Evolutionary conservation across 371 early-diverging fungal species (phyloP).

Genomic region (Mucor plumbeus): DNA sequence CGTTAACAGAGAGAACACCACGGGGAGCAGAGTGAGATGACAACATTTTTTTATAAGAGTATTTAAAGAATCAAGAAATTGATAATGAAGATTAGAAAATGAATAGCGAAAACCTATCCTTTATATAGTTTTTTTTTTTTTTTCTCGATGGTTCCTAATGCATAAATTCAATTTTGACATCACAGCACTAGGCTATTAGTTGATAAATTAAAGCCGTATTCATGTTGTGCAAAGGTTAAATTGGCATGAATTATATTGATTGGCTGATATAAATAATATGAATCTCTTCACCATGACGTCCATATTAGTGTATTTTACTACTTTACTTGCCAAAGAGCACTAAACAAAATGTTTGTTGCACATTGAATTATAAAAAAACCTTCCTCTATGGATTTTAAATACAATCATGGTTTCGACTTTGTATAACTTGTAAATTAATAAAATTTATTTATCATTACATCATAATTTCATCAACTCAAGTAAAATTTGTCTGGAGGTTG

Average conservation of each 20-base stretch:
- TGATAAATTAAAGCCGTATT: background rate
- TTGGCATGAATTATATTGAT: constrained; percentile 1
- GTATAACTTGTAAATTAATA: background rate
- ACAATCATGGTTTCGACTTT: background rate
- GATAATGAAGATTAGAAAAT: background rate
- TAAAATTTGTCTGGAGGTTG: background rate
- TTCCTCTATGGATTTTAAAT: background rate
- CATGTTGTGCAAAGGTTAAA: background rate
- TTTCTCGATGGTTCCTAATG: background rate
- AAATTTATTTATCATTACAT: background rate
- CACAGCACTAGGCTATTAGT: background rate
- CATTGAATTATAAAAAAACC: background rate
- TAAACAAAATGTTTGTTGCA: background rate
- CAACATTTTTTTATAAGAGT: constrained; percentile 20
- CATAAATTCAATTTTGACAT: constrained; percentile 7
- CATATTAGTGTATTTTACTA: background rate
- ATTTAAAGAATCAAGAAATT: background rate
- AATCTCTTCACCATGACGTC: constrained; percentile 1
- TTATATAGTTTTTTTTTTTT: background rate
- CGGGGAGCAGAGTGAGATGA: constrained; percentile 32
- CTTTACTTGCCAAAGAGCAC: background rate
- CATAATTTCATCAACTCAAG: background rate
- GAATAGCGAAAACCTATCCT: background rate
- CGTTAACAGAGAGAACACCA: constrained; percentile 42
- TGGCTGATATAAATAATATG: constrained; percentile 1